Evolutionary conservation across 2,329 filamentous ascomycete species (phyloP), one percentile per base, ranked within the genome.

Genomic region (Pyrenochaeta sp.): DNA sequence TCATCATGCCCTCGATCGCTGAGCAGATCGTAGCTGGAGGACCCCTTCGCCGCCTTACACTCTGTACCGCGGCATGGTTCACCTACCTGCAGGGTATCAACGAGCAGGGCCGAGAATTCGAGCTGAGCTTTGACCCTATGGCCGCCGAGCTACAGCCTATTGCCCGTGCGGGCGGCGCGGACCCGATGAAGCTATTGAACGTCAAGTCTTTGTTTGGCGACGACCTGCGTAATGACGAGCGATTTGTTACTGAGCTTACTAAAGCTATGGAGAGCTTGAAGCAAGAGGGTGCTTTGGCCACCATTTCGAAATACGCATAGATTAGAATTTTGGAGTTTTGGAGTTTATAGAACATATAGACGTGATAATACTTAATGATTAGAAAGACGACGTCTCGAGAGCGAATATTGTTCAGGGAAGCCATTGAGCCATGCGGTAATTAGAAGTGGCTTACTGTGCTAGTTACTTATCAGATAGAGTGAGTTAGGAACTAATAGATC

Each of bases 1-100:
- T 72, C 64, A 72, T 72, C 58, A 69, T 71, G 64, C 69, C 69
- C 42, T 67, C 63, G 39, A 69, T 72, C 25, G 68, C 69, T 7
- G 69, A 72, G 59, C 69, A 72, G 48, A 71, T 72, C 34, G n/a
- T 56, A 4, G 62, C 66, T 30, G 62, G 64, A 15, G 68, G 68
- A 12, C 65, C 68, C 8, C 64, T 72, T 27, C 58, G 62, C 39
- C 68, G 69, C 50, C 61, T 72, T 7, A 68, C 69, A 13, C 60
- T 72, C 3, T 64, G 64, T 22, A 63, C 67, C 8, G 69, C 69
- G 10, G 69, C 66, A 0, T 72, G 69, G 69, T 72, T 72, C 67
- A 64, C 68, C 51, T 72, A 72, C 56, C 64, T 69, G 36, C 62
- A 58, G 12, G 68, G 69, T 12, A 48, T 69, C 8, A 60, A 72